Percentiles rank a stretch among this genome's conserved stretches.
Conservation (phyloP, 2,329 filamentous ascomycete species). For the Botrytis byssoidea region DNA sequence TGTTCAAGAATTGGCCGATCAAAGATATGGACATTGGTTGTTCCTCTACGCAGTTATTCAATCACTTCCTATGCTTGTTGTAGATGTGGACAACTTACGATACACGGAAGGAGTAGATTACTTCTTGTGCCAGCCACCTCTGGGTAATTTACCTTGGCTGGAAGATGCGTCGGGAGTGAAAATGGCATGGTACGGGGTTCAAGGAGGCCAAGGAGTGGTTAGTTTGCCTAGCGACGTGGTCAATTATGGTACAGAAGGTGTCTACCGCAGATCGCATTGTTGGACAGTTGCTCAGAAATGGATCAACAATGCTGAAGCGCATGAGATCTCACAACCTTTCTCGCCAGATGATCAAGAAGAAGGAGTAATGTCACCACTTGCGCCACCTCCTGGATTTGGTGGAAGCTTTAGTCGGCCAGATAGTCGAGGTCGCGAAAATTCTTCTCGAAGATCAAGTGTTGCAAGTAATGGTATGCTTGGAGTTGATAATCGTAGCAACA, state of each 20-base stretch:
- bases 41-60: conserved; percentile 79
- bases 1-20: conserved; percentile 66
- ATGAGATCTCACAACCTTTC: neutral
- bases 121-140: conserved; percentile 74
- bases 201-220: conserved; percentile 62
- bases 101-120: conserved; percentile 74
- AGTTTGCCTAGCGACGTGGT: conserved; percentile 62
- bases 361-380: conserved; percentile 28
- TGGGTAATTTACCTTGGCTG: conserved; percentile 72
- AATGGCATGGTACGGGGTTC: conserved; percentile 73
- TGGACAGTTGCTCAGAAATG: conserved; percentile 64
- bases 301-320: conserved; percentile 36
- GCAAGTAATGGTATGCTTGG: conserved; percentile 14
- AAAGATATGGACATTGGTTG: conserved; percentile 75
- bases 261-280: conserved; percentile 67
- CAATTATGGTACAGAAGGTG: conserved; percentile 61
- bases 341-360: neutral
- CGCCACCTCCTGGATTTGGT: conserved; percentile 35
- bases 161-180: conserved; percentile 58
- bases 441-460: conserved; percentile 19
- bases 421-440: conserved; percentile 24
- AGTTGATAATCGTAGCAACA: neutral
- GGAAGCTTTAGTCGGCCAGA: conserved; percentile 27
- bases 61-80: conserved; percentile 72
- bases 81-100: conserved; percentile 69